Evolutionary conservation across 495 filamentous ascomycete species (phyloP), one percentile per base, ranked within the genome.

Genomic region (Alectoria sarmentosa): DNA sequence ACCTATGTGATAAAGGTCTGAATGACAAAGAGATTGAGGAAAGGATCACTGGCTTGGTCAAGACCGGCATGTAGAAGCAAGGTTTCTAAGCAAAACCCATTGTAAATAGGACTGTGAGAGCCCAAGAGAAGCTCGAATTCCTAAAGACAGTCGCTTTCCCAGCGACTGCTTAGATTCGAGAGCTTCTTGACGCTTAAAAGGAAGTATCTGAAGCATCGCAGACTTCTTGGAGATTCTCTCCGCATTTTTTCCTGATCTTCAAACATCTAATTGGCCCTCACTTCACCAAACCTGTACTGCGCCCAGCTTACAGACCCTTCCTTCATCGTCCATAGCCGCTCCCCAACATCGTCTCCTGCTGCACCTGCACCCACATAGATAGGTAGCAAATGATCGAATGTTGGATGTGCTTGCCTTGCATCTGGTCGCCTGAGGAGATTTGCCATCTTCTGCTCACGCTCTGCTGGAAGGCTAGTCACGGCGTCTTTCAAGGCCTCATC

Each of bases 11-110:
- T 62, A 54, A 70, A 96, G 92, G 92, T 58, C 80, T 98, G 67
- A 85, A 88, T 60, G 91, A 96, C 73, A 88, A 94, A 76, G 85
- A 92, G 77, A 96, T 98, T 70, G 95, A 98, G 79, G 88, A 91
- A 58, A 86, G 86, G 69, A 85, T 98, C 65, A 87, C 90, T 63
- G 80, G 82, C 62, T 79, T 98, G 66, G 93, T 96, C 58, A 55
- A 55, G 52, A n/a, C n/a, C n/a, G n/a, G n/a, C n/a, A n/a, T n/a
- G n/a, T n/a, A n/a, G n/a, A n/a, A n/a, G n/a, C n/a, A n/a, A n/a
- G n/a, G n/a, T n/a, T n/a, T n/a, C n/a, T n/a, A n/a, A n/a, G n/a
- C n/a, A n/a, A n/a, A 30, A 55, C 30, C 52, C 52, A 19, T 34
- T 55, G 28, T 34, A 55, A 21, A 10, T 21, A 34, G 15, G 17